These are phyloP conservation scores for Paspalum vaginatum DNA, from an alignment of 176 grass and related monocot species.

Conservation along the genomic window DNA sequence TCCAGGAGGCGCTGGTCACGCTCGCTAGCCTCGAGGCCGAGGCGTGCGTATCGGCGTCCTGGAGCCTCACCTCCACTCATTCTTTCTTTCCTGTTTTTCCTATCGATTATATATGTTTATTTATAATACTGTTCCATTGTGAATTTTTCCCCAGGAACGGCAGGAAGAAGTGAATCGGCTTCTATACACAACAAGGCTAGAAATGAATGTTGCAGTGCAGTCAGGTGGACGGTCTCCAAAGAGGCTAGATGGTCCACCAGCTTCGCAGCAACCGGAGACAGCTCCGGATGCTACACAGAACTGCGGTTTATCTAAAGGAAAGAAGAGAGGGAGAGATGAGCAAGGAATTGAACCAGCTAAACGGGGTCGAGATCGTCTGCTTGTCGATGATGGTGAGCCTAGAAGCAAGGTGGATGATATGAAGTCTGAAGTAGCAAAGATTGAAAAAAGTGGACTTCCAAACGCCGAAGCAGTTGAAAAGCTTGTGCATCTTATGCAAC, in stretches of 20 bases:
- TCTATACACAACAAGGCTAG: constrained; percentile 63
- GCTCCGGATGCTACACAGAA: constrained; percentile 50
- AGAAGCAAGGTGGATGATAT: constrained; percentile 51
- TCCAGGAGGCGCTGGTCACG: too few relatives aligned
- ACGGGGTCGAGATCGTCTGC: constrained; percentile 43
- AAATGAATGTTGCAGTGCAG: constrained; percentile 79
- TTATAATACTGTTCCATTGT: not conserved
- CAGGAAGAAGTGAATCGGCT: constrained; percentile 87
- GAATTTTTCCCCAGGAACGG: constrained; percentile 55
- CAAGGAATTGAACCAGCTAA: constrained; percentile 51
- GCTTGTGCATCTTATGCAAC: constrained; percentile 68
- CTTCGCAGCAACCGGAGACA: constrained; percentile 46
- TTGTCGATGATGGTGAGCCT: constrained; percentile 50
- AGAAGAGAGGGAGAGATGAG: constrained; percentile 65
- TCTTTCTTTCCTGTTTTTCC: not conserved
- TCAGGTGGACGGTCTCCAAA: constrained; percentile 72
- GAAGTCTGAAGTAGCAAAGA: constrained; percentile 56
- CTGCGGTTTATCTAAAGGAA: constrained; percentile 55
- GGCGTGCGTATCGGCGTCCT: too few relatives aligned
- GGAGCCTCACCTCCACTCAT: too few relatives aligned
- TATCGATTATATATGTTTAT: not conserved
- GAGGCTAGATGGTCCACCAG: constrained; percentile 54
- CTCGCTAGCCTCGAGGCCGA: too few relatives aligned
- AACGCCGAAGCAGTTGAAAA: constrained; percentile 69
- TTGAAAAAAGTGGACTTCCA: constrained; percentile 69